Percentiles rank a stretch among this genome's conserved stretches.
Evolutionary conservation across 2,329 filamentous ascomycete genomes (phyloP).

Genomic region (Talaromyces sp.): DNA sequence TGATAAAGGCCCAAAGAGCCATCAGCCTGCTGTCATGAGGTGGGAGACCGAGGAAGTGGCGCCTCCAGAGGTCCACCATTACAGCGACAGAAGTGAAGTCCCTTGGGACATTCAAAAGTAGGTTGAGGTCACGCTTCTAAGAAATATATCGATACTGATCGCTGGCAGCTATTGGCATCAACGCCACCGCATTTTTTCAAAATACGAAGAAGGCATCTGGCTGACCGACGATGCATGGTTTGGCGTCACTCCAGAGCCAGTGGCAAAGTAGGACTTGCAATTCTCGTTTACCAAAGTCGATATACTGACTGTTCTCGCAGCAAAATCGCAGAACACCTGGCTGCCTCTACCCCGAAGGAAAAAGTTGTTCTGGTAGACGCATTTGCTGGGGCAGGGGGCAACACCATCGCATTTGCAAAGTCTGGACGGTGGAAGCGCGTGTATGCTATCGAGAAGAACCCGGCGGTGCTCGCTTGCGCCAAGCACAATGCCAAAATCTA

Average conservation of each 20-base stretch:
- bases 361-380: slow-evolving; percentile 74
- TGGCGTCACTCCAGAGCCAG: slow-evolving; percentile 87
- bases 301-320: slow-evolving; percentile 34
- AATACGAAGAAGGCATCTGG: slow-evolving; percentile 80
- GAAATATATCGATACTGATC: slow-evolving; percentile 8
- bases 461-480: slow-evolving; percentile 75
- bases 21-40: slow-evolving; percentile 21
- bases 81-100: slow-evolving; percentile 63
- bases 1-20: background rate
- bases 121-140: slow-evolving; percentile 14
- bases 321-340: slow-evolving; percentile 70
- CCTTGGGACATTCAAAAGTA: slow-evolving; percentile 83
- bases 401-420: slow-evolving; percentile 88
- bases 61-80: slow-evolving; percentile 58
- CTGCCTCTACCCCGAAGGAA: slow-evolving; percentile 46
- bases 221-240: slow-evolving; percentile 96
- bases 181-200: slow-evolving; percentile 77
- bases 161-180: slow-evolving; percentile 77
- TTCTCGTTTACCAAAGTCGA: slow-evolving; percentile 2
- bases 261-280: slow-evolving; percentile 62
- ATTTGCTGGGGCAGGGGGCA: slow-evolving; percentile 89
- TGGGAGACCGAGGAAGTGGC: slow-evolving; percentile 22
- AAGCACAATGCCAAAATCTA: slow-evolving; percentile 88
- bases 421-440: slow-evolving; percentile 74
- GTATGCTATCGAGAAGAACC: slow-evolving; percentile 83